These are phyloP conservation scores for Calonectria pseudoturangicola DNA, from an alignment of 2,329 filamentous ascomycete genomes.

Conservation along the genomic window DNA sequence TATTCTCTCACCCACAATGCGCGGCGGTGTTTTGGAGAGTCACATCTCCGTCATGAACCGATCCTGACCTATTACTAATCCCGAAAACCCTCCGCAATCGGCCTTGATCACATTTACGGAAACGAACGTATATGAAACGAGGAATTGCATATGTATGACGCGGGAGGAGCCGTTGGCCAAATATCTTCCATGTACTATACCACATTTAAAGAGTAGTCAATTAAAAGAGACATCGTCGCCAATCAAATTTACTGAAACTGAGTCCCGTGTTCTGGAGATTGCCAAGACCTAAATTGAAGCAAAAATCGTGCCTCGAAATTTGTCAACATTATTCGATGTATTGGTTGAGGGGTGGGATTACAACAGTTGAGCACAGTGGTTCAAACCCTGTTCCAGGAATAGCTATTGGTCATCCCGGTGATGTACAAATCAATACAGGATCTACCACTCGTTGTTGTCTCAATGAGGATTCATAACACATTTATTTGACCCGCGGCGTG, in stretches of 20 bases:
- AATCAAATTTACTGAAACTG: slow-evolving; percentile 19
- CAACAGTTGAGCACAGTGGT: too few relatives aligned
- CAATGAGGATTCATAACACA: too few relatives aligned
- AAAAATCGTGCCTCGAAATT: not conserved
- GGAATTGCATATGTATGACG: slow-evolving; percentile 35
- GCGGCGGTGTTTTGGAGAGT: slow-evolving; percentile 36
- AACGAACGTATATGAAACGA: slow-evolving; percentile 37
- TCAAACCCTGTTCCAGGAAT: too few relatives aligned
- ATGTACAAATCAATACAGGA: too few relatives aligned
- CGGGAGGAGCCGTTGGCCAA: slow-evolving; percentile 37
- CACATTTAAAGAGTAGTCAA: slow-evolving; percentile 38
- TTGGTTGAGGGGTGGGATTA: too few relatives aligned
- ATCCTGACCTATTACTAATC: slow-evolving; percentile 35
- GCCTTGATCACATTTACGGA: slow-evolving; percentile 32
- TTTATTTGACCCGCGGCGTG: too few relatives aligned
- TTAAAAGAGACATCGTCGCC: slow-evolving; percentile 41
- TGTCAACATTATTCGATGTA: slow-evolving; percentile 38
- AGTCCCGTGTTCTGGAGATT: not conserved
- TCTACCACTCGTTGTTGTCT: too few relatives aligned
- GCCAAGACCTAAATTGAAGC: not conserved
- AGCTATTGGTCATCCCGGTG: too few relatives aligned
- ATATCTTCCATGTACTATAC: slow-evolving; percentile 42
- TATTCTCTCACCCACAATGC: slow-evolving; percentile 32
- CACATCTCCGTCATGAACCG: slow-evolving; percentile 41
- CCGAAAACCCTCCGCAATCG: slow-evolving; percentile 40